Evolutionary conservation across 306 rosid genomes (phyloP), one percentile per base, ranked within the genome.

Genomic region (Delonix regia): DNA sequence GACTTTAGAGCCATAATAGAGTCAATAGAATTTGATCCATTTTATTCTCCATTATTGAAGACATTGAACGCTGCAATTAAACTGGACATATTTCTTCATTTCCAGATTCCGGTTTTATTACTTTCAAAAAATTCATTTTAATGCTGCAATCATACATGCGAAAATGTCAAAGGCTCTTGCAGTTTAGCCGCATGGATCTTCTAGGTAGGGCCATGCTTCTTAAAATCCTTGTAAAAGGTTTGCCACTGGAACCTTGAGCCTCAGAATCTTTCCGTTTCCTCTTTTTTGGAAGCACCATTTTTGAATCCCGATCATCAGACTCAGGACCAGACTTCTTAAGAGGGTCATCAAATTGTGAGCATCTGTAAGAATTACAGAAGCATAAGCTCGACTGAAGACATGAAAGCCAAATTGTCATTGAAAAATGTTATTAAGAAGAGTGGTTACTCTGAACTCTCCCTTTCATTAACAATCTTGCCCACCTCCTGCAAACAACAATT

Each of bases 401-500:
- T 16, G 16, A 69, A 59, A 74, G 70, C 41, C 77, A 51, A 55
- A 56, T 47, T 60, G 61, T 55, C 38, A 56, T 25, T 28, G 9
- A 72, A 76, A 80, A 62, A 41, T 49, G 36, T 71, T 48, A 61
- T 27, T 53, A 24, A 77, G 75, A 49, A 66, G 71, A 76, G 80
- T 56, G 69, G 41, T 81, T 92, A 90, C 97, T 78, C 84, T 74
- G 91, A 86, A 83, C 79, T 84, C 84, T 86, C 86, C 85, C 74
- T 85, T 77, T 87, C 86, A 64, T 67, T 49, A 34, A 78, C 74
- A 73, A 74, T 67, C 81, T 83, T 87, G 88, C 84, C 76, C 59
- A 33, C 85, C 81, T 83, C 92, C 94, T 89, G 92, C 68, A 82
- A 80, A 79, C 19, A 64, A 69, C 7, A 48, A 66, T 79, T 72